phyloP scores from a whole-genome alignment of 2,329 filamentous ascomycete species.

The Parafenestella ontariensis region DNA sequence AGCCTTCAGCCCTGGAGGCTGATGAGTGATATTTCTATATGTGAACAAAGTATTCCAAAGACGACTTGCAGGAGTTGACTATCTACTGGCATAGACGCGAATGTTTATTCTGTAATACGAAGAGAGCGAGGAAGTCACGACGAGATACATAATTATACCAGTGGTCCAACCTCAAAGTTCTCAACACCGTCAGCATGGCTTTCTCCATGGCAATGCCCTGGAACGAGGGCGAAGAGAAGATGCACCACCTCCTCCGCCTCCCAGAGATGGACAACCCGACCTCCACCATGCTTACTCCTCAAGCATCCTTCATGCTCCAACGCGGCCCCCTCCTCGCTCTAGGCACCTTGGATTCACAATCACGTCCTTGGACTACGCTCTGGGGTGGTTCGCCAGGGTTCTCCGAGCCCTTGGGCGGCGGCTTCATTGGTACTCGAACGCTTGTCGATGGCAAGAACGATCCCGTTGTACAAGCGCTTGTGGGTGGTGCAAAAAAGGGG shows the following conservation, averaged over 20 bases:
- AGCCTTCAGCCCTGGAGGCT: background rate
- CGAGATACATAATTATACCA: background rate
- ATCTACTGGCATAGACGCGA: too few species aligned
- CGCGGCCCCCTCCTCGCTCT: constrained; percentile 73
- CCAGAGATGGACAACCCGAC: constrained; percentile 72
- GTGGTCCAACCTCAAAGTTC: background rate
- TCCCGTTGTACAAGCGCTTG: constrained; percentile 71
- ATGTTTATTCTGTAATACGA: background rate
- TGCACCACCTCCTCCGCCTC: constrained; percentile 68
- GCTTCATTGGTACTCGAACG: constrained; percentile 69
- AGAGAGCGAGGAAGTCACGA: background rate
- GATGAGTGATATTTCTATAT: background rate
- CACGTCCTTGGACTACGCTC: constrained; percentile 76
- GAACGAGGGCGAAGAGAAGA: constrained; percentile 70
- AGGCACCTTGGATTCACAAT: constrained; percentile 71
- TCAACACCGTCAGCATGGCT: constrained; percentile 42
- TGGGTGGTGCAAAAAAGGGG: constrained; percentile 55
- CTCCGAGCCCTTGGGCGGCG: constrained; percentile 66
- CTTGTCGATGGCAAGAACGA: constrained; percentile 68
- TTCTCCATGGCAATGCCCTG: constrained; percentile 59
- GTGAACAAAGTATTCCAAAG: background rate
- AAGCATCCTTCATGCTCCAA: constrained; percentile 67
- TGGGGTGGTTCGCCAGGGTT: constrained; percentile 79
- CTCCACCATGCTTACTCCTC: constrained; percentile 65
- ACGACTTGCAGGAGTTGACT: too few species aligned